Percentiles rank a stretch among this genome's conserved stretches.
phyloP scores from a whole-genome alignment of 495 filamentous ascomycete genomes.

The Aspergillus ellipticus region DNA sequence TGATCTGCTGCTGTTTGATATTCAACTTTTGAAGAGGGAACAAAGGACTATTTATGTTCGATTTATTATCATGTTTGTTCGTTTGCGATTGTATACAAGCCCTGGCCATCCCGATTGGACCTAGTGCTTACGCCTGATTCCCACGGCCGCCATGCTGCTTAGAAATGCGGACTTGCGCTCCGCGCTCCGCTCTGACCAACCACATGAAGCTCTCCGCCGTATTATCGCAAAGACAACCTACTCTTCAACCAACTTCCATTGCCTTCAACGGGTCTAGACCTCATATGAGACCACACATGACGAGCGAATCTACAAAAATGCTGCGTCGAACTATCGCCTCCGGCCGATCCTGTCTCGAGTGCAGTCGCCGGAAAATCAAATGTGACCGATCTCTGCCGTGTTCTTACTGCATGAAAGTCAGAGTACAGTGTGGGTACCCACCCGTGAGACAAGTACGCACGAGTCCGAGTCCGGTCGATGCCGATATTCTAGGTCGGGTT shows the following conservation, averaged over 20 bases:
- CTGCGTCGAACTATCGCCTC: conserved; percentile 7
- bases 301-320: conserved; percentile 2
- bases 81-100: no score
- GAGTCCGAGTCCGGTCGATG: background rate
- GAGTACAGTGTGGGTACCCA: conserved; percentile 22
- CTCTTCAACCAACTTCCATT: background rate
- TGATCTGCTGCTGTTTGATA: no score
- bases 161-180: background rate
- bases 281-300: background rate
- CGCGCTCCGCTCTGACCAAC: background rate
- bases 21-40: no score
- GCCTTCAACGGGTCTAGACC: background rate
- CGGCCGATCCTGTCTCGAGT: conserved; percentile 48
- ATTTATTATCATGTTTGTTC: no score
- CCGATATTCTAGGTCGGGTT: conserved; percentile 10
- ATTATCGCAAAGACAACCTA: no score
- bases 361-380: conserved; percentile 52
- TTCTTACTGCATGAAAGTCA: conserved; percentile 40
- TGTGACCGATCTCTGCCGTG: conserved; percentile 50
- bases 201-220: background rate
- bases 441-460: conserved; percentile 3
- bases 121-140: background rate
- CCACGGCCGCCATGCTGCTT: background rate
- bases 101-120: background rate
- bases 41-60: no score